Evolutionary conservation across 2,329 filamentous ascomycete genomes (phyloP), one percentile per base, ranked within the genome.

Genomic region (Amphichorda felina): DNA sequence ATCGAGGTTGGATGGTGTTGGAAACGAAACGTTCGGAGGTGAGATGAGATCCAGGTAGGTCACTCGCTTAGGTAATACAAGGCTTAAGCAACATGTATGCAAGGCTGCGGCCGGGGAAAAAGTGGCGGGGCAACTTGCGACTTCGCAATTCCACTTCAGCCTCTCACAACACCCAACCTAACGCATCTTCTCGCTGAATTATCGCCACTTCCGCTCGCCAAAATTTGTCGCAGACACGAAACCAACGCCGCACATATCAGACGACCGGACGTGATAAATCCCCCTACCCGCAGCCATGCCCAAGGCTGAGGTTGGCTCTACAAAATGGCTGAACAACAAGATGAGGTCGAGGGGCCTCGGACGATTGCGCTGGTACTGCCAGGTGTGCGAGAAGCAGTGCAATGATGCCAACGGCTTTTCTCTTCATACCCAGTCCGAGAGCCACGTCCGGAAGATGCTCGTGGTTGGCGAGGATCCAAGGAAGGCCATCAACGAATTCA

Each of bases 391-490:
- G 52, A 57, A 63, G 26, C 31, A 26, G 19, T 30, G 33, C 21
- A 71, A 83, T 40, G 87, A 94, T 54, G 84, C 88, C 46, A 95
- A 96, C 60, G 88, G 81, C 18, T 94, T 88, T 63, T 88, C 88
- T 58, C 84, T 84, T 64, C 89, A 96, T 60, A 81, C 80, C 1
- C 76, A 86, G 49, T 82, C 76, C 42, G 86, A 94, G 58, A 78
- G 75, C 33, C 89, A 95, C 52, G 83, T 94, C 28, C 79, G 89
- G n/a, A 78, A 88, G 45, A 93, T 96, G 55, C 68, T 89, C 30
- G 57, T 88, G 2, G 81, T 95, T 18, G 89, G 88, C 51, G 83
- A 94, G 53, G 81, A 96, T 51, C 76, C 88, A 16, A 82, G 82
- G 43, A 88, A 85, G 48, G 77, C 73, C 54, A 89, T 96, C 56